Evolutionary conservation across 2,329 filamentous ascomycete genomes (phyloP).

Genomic region (Claviceps arundinis): DNA sequence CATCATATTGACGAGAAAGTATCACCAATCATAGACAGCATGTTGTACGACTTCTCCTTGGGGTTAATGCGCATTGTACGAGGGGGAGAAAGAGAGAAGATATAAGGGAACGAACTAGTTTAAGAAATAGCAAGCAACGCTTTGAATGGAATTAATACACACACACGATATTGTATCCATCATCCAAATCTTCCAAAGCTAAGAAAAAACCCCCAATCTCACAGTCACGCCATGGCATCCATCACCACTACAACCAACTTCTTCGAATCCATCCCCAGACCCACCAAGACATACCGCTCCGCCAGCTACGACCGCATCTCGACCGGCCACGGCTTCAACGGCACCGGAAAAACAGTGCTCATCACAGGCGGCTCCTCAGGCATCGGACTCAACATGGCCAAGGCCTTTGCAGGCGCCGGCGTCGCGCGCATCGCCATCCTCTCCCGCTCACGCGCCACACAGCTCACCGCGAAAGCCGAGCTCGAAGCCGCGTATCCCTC

Average conservation of each 20-base stretch:
- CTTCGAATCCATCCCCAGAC: not conserved
- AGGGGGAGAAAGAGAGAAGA: no score
- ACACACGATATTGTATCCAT: no score
- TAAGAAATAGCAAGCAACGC: no score
- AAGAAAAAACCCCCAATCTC: not conserved
- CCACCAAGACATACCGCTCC: not conserved
- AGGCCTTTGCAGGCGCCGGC: not conserved
- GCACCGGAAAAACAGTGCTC: not conserved
- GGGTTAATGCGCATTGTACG: no score
- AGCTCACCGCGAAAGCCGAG: not conserved
- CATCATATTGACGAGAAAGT: no score
- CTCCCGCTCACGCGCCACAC: not conserved
- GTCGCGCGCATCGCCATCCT: not conserved
- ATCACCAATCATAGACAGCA: no score
- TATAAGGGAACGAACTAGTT: no score
- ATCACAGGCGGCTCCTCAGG: constrained; percentile 1
- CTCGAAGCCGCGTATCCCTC: not conserved
- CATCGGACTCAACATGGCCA: not conserved
- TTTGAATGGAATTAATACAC: no score
- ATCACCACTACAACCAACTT: not conserved
- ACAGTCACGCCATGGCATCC: not conserved
- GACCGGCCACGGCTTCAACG: not conserved
- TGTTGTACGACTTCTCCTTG: no score
- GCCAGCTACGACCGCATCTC: constrained; percentile 2
- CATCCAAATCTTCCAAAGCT: not conserved